Evolutionary conservation across 176 grass and related monocot species (phyloP).

Genomic region (Eleusine indica): DNA sequence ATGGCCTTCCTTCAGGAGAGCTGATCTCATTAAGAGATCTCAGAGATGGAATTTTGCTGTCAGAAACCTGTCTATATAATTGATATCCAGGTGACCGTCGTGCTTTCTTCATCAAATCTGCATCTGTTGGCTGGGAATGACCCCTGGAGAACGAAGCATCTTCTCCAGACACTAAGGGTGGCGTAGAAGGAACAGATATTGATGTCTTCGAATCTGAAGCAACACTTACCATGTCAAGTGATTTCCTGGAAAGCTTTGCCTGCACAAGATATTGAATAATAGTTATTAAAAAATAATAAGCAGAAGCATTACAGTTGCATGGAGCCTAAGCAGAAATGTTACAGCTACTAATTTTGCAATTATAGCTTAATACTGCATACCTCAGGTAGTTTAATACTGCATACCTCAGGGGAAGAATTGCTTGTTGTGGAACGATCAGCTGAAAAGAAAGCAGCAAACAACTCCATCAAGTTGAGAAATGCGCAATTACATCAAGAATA

Average conservation of each 20-base stretch:
- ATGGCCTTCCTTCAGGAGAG: slow-evolving; percentile 61
- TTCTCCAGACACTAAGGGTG: slow-evolving; percentile 44
- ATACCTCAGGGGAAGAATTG: slow-evolving; percentile 72
- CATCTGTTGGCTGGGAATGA: slow-evolving; percentile 41
- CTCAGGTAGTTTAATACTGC: slow-evolving; percentile 36
- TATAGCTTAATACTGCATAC: slow-evolving; percentile 37
- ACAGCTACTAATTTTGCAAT: not conserved
- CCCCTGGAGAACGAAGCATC: slow-evolving; percentile 57
- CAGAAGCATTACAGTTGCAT: not conserved
- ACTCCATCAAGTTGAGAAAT: slow-evolving; percentile 1
- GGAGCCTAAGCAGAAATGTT: not conserved
- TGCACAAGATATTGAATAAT: slow-evolving; percentile 35
- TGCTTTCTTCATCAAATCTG: slow-evolving; percentile 68
- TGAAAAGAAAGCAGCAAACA: slow-evolving; percentile 44
- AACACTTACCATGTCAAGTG: slow-evolving; percentile 49
- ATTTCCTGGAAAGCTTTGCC: slow-evolving; percentile 50
- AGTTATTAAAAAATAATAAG: slow-evolving; percentile 11
- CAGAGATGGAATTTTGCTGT: slow-evolving; percentile 90
- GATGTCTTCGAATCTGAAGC: slow-evolving; percentile 63
- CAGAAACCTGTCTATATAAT: slow-evolving; percentile 77
- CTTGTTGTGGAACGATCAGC: slow-evolving; percentile 62
- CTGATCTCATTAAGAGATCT: slow-evolving; percentile 72
- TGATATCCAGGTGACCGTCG: slow-evolving; percentile 77
- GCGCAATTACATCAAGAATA: not conserved
- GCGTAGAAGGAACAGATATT: slow-evolving; percentile 58